These are phyloP conservation scores for Parietaria judaica DNA, from an alignment of 306 rosid species.

Conservation along the genomic window DNA sequence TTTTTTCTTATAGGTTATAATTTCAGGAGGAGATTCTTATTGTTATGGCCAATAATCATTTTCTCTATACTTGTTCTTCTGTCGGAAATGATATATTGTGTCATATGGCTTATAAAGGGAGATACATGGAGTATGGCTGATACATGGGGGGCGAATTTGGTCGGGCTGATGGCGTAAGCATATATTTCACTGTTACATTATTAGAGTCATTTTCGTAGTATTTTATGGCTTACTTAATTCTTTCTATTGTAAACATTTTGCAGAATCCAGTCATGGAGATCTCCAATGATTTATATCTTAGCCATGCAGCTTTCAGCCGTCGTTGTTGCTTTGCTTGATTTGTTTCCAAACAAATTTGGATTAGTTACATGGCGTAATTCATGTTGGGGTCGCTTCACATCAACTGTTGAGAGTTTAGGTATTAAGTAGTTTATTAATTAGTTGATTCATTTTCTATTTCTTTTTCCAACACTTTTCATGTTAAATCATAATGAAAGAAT, in stretches of 20 bases:
- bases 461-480: not conserved
- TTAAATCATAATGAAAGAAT: not conserved
- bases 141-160: conserved; percentile 75
- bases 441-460: conserved; percentile 12
- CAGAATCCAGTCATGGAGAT: conserved; percentile 81
- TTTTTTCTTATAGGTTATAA: conserved; percentile 53
- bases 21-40: conserved; percentile 42
- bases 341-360: conserved; percentile 50
- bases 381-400: conserved; percentile 49
- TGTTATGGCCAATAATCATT: conserved; percentile 65
- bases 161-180: conserved; percentile 77
- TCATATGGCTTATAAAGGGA: conserved; percentile 58
- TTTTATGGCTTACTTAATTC: conserved; percentile 22
- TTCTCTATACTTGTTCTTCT: conserved; percentile 58
- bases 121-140: conserved; percentile 39
- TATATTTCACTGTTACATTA: conserved; percentile 20
- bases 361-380: conserved; percentile 48
- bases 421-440: conserved; percentile 36
- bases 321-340: conserved; percentile 60
- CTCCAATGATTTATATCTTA: conserved; percentile 68
- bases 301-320: conserved; percentile 57
- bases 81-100: conserved; percentile 55
- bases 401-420: conserved; percentile 62
- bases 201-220: not conserved
- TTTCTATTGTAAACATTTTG: conserved; percentile 31